Evolutionary conservation across 2,329 filamentous ascomycete genomes (phyloP), one percentile per base, ranked within the genome.

Genomic region (Talaromyces funiculosus): DNA sequence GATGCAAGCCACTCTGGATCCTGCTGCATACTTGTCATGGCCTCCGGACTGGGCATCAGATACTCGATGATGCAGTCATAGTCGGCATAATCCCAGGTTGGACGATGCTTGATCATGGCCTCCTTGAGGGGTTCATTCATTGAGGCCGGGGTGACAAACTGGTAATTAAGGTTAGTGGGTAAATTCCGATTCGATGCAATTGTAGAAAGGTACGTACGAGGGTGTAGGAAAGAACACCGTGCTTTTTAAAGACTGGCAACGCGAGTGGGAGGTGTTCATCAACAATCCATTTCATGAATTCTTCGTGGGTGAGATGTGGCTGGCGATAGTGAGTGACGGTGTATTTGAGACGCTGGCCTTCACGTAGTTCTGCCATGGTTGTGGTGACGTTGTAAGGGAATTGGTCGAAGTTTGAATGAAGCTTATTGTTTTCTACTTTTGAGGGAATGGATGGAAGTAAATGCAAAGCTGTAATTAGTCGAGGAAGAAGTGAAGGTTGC

Each of bases 1-100:
- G 66, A 53, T 7, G 12, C 51, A 8, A 45, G 31, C 67, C 67
- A 72, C 12, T 68, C 69, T 6, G 68, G 69, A 57, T 72, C 69
- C 7, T 66, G 29, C 43, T 68, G 62, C 18, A 72, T 47, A 4
- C 63, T 62, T n/a, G 49, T 51, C 57, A 71, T 67, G 10, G 43
- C 29, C 24, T 68, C 10, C 12, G 66, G 14, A 31, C 63, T 63
- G 3, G 64, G 63, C 33, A 71, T 22, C 3, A 51, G 63, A 51
- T 73, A 72, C 61, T 73, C 69, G 45, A 72, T 66, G 43, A 72
- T 61, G 42, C 67, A 69, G 61, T 72, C 69, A 47, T 65, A 69
- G 53, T 71, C 69, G 26, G 67, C 66, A 26, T 64, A 59, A 7
- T 62, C 53, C 60, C 54, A 62, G 29, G 22, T 59, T 2, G 63